A percentile compares a stretch with the other conserved stretches of the same genome.
Evolutionary conservation across 176 grass and related monocot genomes (phyloP).

Genomic region (Calamus simplicifolius): DNA sequence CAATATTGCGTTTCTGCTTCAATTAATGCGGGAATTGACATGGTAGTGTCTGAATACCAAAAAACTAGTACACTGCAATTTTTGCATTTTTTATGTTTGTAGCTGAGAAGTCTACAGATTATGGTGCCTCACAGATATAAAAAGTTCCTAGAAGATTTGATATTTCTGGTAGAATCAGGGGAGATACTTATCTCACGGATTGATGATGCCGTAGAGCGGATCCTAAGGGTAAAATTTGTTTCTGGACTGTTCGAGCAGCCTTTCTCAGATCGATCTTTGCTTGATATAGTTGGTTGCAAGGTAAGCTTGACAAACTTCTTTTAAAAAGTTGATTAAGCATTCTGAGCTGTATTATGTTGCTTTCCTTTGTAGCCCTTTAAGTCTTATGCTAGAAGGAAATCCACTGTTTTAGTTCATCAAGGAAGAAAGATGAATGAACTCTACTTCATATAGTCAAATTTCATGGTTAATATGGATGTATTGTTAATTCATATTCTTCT

Average conservation of each 20-base stretch:
- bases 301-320: slow-evolving; percentile 21
- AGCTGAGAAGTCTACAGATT: slow-evolving; percentile 54
- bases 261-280: slow-evolving; percentile 63
- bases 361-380: no score
- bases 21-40: slow-evolving; percentile 89
- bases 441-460: no score
- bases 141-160: slow-evolving; percentile 77
- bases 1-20: slow-evolving; percentile 67
- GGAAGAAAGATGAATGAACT: no score
- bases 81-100: slow-evolving; percentile 12
- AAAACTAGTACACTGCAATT: neutral
- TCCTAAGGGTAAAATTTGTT: slow-evolving; percentile 89
- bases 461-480: no score
- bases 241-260: slow-evolving; percentile 80
- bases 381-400: no score
- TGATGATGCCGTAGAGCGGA: slow-evolving; percentile 77
- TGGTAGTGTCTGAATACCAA: slow-evolving; percentile 49
- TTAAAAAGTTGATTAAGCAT: neutral
- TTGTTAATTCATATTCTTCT: no score
- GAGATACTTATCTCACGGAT: slow-evolving; percentile 58
- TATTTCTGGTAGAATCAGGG: slow-evolving; percentile 74
- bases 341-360: no score
- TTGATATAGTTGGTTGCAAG: slow-evolving; percentile 61
- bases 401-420: no score
- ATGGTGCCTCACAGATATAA: slow-evolving; percentile 84